phyloP scores from a whole-genome alignment of 495 filamentous ascomycete species.

The Podospora comata region DNA sequence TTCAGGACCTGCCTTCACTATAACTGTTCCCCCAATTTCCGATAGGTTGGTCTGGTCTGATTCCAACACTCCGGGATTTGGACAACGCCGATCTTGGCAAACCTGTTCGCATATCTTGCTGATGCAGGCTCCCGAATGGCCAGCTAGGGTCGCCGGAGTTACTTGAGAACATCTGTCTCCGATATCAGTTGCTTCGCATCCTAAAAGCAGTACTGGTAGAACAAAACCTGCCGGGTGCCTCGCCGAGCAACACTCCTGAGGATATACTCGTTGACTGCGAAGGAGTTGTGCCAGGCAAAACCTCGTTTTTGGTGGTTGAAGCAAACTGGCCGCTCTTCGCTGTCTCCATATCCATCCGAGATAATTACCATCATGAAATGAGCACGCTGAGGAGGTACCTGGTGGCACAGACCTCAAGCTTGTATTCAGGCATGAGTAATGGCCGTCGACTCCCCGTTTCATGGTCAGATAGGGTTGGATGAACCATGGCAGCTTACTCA shows the following conservation, averaged over 20 bases:
- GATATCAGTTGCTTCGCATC: too few species aligned
- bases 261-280: neutral
- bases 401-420: neutral
- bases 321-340: neutral
- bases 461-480: neutral
- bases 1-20: too few species aligned
- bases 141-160: neutral
- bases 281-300: neutral
- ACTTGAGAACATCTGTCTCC: neutral
- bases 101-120: neutral
- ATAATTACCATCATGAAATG: neutral
- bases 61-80: neutral
- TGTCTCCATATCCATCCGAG: neutral
- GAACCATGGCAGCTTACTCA: neutral
- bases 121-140: neutral
- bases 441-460: neutral
- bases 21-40: too few species aligned
- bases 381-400: neutral
- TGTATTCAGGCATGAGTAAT: neutral
- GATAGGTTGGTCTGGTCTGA: too few species aligned
- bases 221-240: too few species aligned
- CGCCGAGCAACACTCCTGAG: too few species aligned
- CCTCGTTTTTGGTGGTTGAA: neutral
- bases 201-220: too few species aligned
- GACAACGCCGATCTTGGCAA: neutral